A percentile compares a stretch with the other conserved stretches of the same genome.
These are phyloP conservation scores for Pseudoperonospora humuli DNA, from an alignment of 352 stramenopile genomes.

Conservation along the genomic window DNA sequence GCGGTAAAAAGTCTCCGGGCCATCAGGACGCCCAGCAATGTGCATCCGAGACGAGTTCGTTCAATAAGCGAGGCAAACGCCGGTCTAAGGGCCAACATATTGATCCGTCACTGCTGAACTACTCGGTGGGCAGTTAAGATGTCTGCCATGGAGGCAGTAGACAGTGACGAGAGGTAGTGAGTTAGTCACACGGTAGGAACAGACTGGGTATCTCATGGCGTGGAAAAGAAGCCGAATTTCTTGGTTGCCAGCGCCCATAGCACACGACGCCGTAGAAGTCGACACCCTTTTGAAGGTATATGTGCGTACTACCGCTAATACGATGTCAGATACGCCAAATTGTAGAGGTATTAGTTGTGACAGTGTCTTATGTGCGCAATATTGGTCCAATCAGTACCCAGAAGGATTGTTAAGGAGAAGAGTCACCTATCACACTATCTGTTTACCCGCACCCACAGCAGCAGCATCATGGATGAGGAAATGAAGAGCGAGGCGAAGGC, in stretches of 20 bases:
- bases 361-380: too few relatives aligned
- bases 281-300: too few relatives aligned
- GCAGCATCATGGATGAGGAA: conserved; percentile 53
- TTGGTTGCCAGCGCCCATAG: too few relatives aligned
- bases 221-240: too few relatives aligned
- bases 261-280: too few relatives aligned
- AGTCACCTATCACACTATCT: too few relatives aligned
- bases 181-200: conserved; percentile 16
- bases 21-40: conserved; percentile 16
- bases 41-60: conserved; percentile 26
- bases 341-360: too few relatives aligned
- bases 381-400: too few relatives aligned
- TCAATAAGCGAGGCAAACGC: conserved; percentile 51
- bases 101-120: conserved; percentile 69
- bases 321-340: too few relatives aligned
- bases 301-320: too few relatives aligned
- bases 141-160: conserved; percentile 1
- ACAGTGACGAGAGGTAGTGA: conserved; percentile 16
- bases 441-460: neutral
- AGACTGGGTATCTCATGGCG: conserved; percentile 4
- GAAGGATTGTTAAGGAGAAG: too few relatives aligned
- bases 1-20: conserved; percentile 33
- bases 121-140: conserved; percentile 41
- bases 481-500: conserved; percentile 50
- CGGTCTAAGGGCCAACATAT: conserved; percentile 62